Evolutionary conservation across 192 early-diverging fungal genomes (phyloP).

Genomic region (Diversispora eburnea): DNA sequence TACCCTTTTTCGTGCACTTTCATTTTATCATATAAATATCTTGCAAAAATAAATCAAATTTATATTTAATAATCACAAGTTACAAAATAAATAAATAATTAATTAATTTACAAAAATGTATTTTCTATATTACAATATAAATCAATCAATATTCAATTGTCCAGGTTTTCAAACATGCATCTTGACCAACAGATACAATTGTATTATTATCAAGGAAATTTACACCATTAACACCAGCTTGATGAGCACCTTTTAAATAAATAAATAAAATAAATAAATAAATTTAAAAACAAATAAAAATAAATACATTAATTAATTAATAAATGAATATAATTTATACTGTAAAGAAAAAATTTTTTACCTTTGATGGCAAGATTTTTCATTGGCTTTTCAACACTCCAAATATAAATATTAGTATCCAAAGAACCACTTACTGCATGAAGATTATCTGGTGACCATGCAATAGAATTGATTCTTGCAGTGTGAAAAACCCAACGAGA

Average conservation of each 20-base stretch:
- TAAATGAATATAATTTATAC: background rate
- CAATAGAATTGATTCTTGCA: slow-evolving; percentile 75
- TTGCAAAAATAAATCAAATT: too few relatives aligned
- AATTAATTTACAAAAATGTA: too few relatives aligned
- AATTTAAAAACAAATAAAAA: background rate
- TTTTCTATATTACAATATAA: too few relatives aligned
- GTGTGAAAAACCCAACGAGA: slow-evolving; percentile 87
- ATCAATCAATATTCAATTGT: slow-evolving; percentile 28
- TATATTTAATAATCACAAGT: too few relatives aligned
- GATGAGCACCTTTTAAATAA: slow-evolving; percentile 62
- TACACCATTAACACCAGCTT: slow-evolving; percentile 72
- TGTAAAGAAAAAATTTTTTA: slow-evolving; percentile 21
- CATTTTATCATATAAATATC: too few relatives aligned
- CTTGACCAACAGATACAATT: slow-evolving; percentile 74
- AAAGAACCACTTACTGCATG: slow-evolving; percentile 78
- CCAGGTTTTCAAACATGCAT: slow-evolving; percentile 80
- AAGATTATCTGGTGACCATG: slow-evolving; percentile 72
- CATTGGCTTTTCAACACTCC: slow-evolving; percentile 77
- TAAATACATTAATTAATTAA: background rate
- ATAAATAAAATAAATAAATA: background rate
- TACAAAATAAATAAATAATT: too few relatives aligned
- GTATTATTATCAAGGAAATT: slow-evolving; percentile 64
- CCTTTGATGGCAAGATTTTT: slow-evolving; percentile 70
- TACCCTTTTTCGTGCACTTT: too few relatives aligned
- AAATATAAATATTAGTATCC: slow-evolving; percentile 90